A percentile compares a stretch with the other conserved stretches of the same genome.
phyloP scores from a whole-genome alignment of 257 asterid genomes.

The Solanum stenotomum region DNA sequence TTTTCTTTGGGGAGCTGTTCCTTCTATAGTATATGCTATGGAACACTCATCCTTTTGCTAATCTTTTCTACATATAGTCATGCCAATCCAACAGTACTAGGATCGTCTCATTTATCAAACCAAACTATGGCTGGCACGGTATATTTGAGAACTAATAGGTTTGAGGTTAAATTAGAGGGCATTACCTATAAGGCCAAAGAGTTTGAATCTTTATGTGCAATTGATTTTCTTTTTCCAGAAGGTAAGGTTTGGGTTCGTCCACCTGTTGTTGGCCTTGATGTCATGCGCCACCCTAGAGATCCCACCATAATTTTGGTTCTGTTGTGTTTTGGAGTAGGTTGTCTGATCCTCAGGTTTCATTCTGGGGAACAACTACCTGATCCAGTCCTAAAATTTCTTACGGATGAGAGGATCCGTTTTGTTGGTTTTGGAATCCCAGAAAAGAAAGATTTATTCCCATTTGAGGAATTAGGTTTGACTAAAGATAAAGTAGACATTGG shows the following conservation, averaged over 20 bases:
- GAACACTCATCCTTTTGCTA: background rate
- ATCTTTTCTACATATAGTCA: background rate
- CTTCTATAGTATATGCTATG: background rate
- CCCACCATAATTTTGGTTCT: slow-evolving; percentile 46
- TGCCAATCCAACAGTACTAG: background rate
- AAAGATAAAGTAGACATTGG: slow-evolving; percentile 46
- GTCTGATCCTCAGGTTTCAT: slow-evolving; percentile 50
- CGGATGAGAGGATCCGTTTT: slow-evolving; percentile 57
- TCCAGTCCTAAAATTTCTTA: slow-evolving; percentile 40
- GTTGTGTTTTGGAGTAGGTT: slow-evolving; percentile 70
- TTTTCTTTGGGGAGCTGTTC: background rate
- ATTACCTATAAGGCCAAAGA: slow-evolving; percentile 66
- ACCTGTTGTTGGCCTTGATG: slow-evolving; percentile 77
- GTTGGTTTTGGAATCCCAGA: slow-evolving; percentile 82
- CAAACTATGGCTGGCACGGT: slow-evolving; percentile 65
- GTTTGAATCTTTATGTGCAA: slow-evolving; percentile 55
- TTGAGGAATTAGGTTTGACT: slow-evolving; percentile 47
- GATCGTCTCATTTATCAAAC: background rate
- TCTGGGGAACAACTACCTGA: slow-evolving; percentile 46
- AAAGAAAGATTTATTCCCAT: slow-evolving; percentile 58
- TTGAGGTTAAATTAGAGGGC: slow-evolving; percentile 84
- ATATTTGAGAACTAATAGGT: slow-evolving; percentile 55
- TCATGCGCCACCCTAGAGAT: slow-evolving; percentile 78
- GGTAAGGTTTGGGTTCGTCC: slow-evolving; percentile 53
- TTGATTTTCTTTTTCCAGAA: slow-evolving; percentile 72